phyloP scores from a whole-genome alignment of 2,329 filamentous ascomycete genomes.

The Epichloe uncinata region DNA sequence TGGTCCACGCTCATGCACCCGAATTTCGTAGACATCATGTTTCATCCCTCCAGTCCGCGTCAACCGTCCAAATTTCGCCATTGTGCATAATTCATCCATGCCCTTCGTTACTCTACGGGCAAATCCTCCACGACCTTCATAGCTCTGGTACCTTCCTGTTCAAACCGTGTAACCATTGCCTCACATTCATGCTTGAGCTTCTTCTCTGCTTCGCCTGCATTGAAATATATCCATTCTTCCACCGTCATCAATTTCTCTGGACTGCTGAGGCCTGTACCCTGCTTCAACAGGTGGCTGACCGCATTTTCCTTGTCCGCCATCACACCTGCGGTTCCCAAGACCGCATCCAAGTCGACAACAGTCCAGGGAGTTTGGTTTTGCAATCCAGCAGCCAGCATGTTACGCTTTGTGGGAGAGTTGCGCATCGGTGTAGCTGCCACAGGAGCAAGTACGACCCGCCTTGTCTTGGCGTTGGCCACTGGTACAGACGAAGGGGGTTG shows the following conservation, averaged over 20 bases:
- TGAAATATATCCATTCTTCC: conserved; percentile 80
- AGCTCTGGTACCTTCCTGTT: conserved; percentile 67
- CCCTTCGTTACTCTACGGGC: conserved; percentile 31
- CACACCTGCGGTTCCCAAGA: conserved; percentile 40
- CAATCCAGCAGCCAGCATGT: conserved; percentile 38
- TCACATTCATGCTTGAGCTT: conserved; percentile 73
- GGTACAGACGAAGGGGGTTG: conserved; percentile 56
- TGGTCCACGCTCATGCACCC: background rate
- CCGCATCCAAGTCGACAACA: conserved; percentile 59
- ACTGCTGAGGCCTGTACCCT: conserved; percentile 50
- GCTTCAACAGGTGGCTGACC: conserved; percentile 34
- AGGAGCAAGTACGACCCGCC: conserved; percentile 33
- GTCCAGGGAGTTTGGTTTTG: conserved; percentile 54
- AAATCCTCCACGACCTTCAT: conserved; percentile 67
- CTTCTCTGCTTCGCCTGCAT: conserved; percentile 68
- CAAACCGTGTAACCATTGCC: conserved; percentile 67
- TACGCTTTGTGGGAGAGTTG: conserved; percentile 49
- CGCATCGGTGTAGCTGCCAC: conserved; percentile 33
- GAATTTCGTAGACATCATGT: background rate
- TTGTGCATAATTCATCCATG: background rate
- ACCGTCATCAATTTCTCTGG: conserved; percentile 84
- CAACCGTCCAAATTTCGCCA: background rate
- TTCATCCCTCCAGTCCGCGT: background rate
- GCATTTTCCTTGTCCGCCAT: conserved; percentile 39
- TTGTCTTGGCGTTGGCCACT: conserved; percentile 30